Base-by-base conservation (phyloP, 2,329 filamentous ascomycete species). In the Emmonsia crescens region DNA sequence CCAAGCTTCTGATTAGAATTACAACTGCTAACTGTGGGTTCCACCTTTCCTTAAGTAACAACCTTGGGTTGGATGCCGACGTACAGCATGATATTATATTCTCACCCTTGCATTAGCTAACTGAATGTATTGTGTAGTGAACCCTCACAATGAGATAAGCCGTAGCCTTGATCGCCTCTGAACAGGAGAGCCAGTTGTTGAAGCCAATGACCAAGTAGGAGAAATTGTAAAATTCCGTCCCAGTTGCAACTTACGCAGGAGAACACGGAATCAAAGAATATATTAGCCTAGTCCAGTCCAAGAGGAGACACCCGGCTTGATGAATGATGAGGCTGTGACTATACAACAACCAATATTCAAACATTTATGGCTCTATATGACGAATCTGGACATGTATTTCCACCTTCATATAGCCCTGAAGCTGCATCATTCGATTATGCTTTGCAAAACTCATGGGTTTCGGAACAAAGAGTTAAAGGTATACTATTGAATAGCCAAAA, bases 131-230 rank as follows among this genome's bases (percentile, higher is more conserved):
- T 3, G 12, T 16, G 16, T n/a, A 62, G 60, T 62, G 3, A 73
- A 72, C 48, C 73, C 72, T 1, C 75, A 78, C 61, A 77, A 79
- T 66, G 65, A 73, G n/a, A 76, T 76, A 60, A 64, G 65, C 16
- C 73, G 75, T 9, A 74, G 76, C 61, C 33, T 14, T 0, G 71
- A 73, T 75, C n/a, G n/a, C n/a, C n/a, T n/a, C n/a, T n/a, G n/a
- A n/a, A n/a, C n/a, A n/a, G 58, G 62, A 67, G 21, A 63, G 69
- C 76, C 76, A 1, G 68, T 67, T 1, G 64, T 77, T 27, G 66
- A 77, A 0, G 69, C 66, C 27, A 72, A 72, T 61, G 74, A 77
- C 60, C 63, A 75, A 16, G 73, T 70, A 31, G 75, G 75, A 3
- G 66, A 57, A 1, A 70, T 77, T 33, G 67, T 68, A 1, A 66